Conservation (phyloP, 768 basidiomycete species). For the Cystofilobasidium capitatum region DNA sequence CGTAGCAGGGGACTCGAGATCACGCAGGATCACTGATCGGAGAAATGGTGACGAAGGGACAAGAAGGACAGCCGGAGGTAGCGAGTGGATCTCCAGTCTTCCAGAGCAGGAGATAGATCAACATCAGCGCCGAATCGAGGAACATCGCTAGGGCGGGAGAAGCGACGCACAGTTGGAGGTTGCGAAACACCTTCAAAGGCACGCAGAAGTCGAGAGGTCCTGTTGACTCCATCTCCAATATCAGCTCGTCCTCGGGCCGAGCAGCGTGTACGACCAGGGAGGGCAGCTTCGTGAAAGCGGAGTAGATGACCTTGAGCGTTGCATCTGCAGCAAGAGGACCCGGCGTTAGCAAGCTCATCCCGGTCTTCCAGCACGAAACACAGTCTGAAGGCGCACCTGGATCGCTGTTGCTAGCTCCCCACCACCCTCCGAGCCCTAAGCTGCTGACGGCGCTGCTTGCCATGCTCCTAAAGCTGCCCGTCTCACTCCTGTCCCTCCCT, state of each 20-base stretch:
- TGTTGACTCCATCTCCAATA: slow-evolving; percentile 22
- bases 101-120: no score
- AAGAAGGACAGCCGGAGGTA: slow-evolving; percentile 17
- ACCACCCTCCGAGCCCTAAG: slow-evolving; percentile 24
- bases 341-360: slow-evolving; percentile 46
- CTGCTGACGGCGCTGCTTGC: slow-evolving; percentile 15
- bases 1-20: slow-evolving; percentile 15
- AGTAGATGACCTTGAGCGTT: slow-evolving; percentile 78
- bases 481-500: slow-evolving; percentile 56
- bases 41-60: slow-evolving; percentile 22
- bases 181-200: slow-evolving; percentile 77
- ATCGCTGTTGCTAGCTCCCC: slow-evolving; percentile 16
- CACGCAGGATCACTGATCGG: slow-evolving; percentile 16
- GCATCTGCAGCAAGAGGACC: slow-evolving; percentile 61
- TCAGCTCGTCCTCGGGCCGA: slow-evolving; percentile 8
- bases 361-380: background rate
- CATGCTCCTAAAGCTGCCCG: slow-evolving; percentile 33
- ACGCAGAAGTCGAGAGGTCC: slow-evolving; percentile 59
- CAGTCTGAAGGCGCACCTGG: slow-evolving; percentile 16
- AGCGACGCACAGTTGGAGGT: slow-evolving; percentile 45
- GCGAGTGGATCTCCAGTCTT: slow-evolving; percentile 22
- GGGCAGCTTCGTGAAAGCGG: slow-evolving; percentile 81
- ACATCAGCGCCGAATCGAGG: background rate
- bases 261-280: slow-evolving; percentile 52
- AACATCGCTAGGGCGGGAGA: background rate